These are phyloP conservation scores for Syzygium grande DNA, from an alignment of 345 rosid species.

Conservation along the genomic window DNA sequence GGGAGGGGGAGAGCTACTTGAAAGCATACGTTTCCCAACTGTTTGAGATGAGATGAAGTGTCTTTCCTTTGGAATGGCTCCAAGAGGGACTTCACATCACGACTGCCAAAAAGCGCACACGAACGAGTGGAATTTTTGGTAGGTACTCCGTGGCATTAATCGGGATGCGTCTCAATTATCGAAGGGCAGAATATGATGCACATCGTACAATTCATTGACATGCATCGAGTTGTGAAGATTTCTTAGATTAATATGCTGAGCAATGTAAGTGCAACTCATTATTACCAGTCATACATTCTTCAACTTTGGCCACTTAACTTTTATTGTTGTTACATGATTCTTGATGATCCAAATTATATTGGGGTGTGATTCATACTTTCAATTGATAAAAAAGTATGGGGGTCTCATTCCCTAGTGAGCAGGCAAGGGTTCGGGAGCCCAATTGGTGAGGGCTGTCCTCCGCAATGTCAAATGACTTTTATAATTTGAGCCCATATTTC, in stretches of 20 bases:
- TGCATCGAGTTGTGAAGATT: neutral
- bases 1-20: neutral
- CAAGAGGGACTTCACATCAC: neutral
- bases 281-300: neutral
- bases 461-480: too few relatives aligned
- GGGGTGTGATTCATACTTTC: too few relatives aligned
- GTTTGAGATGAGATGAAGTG: neutral
- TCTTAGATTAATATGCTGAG: too few relatives aligned
- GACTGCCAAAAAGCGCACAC: neutral
- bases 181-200: neutral
- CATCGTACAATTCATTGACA: accelerated
- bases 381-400: too few relatives aligned
- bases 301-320: neutral
- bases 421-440: too few relatives aligned
- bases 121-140: neutral
- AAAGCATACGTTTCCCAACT: neutral
- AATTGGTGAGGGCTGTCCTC: too few relatives aligned
- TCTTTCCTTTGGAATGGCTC: neutral
- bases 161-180: neutral
- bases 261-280: neutral
- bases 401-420: too few relatives aligned
- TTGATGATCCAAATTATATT: neutral
- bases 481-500: too few relatives aligned
- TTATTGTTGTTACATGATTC: neutral
- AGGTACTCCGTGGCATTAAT: neutral